phyloP scores from a whole-genome alignment of 1,284 basidiomycete genomes.

The Cystobasidium pallidum region DNA sequence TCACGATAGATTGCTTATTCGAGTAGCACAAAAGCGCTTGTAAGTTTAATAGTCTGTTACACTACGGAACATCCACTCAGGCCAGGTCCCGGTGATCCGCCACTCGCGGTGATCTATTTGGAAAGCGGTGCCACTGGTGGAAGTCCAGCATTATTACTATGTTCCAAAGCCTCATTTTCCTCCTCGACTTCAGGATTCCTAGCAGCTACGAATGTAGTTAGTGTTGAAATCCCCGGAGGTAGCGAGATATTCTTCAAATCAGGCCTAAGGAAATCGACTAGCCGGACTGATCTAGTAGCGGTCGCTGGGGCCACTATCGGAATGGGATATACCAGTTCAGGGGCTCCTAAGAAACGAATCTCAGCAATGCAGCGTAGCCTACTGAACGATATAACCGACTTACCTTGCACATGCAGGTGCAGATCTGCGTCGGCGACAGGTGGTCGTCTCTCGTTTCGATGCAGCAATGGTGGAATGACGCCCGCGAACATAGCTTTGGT shows the following conservation, averaged over 20 bases:
- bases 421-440: background rate
- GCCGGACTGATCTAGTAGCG: background rate
- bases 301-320: slow-evolving; percentile 15
- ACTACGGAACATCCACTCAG: background rate
- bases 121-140: slow-evolving; percentile 8
- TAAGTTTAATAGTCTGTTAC: background rate
- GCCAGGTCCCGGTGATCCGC: background rate
- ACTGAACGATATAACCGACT: background rate
- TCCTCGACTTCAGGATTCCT: background rate
- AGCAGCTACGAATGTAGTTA: slow-evolving; percentile 3
- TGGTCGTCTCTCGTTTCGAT: background rate
- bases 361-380: background rate
- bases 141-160: background rate
- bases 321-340: background rate
- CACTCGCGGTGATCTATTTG: background rate
- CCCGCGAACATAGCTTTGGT: slow-evolving; percentile 15
- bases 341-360: background rate
- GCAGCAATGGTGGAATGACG: background rate
- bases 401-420: background rate
- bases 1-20: no score
- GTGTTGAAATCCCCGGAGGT: background rate
- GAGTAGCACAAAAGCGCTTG: no score
- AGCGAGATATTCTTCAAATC: slow-evolving; percentile 2
- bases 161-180: background rate
- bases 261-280: slow-evolving; percentile 11